Evolutionary conservation across 2,329 filamentous ascomycete genomes (phyloP), one percentile per base, ranked within the genome.

Genomic region (Pseudogymnoascus sp.): DNA sequence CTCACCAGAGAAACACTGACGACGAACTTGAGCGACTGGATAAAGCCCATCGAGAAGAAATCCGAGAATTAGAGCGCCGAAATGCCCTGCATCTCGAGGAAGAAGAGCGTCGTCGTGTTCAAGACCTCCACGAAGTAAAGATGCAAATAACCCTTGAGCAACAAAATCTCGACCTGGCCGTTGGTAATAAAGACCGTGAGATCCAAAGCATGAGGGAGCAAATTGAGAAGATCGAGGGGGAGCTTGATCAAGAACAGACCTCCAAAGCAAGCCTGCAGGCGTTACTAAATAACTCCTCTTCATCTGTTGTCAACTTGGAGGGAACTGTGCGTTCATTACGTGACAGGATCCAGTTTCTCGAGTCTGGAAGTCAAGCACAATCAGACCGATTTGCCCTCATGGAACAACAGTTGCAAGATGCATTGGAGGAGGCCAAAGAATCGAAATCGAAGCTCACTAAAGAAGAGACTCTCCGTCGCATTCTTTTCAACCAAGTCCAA

Each of bases 401-500:
- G 77, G 89, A 96, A 70, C 81, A 87, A 43, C 82, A 87, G 59
- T 85, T 96, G 70, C 88, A 90, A 70, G 88, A 94, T 54, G 92
- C 92, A 0, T 75, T 91, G 22, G 81, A 82, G 12, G 77, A 82
- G 18, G 89, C 88, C 1, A 85, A 89, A 30, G 81, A 84, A 36
- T 86, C 89, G 1, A 86, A 89, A 61, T 85, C 90, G 66, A 96
- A 94, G 71, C 79, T 99, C 28, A 87, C 94, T 65, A 90, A 88
- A 69, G 94, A 97, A 71, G 94, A 99, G 75, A 94, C 90, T 0
- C 79, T 96, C 58, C 86, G 94, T 12, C 85, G 94, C 20, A 93
- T 95, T 67, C 82, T 99, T 0, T 96, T 97, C 78, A 97, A 97
- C 75, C 94, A 96, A 73, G 93, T 99, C 54, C 92, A 99, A 73